phyloP scores from a whole-genome alignment of 2,329 filamentous ascomycete genomes.

The Aureobasidium leucospermi region DNA sequence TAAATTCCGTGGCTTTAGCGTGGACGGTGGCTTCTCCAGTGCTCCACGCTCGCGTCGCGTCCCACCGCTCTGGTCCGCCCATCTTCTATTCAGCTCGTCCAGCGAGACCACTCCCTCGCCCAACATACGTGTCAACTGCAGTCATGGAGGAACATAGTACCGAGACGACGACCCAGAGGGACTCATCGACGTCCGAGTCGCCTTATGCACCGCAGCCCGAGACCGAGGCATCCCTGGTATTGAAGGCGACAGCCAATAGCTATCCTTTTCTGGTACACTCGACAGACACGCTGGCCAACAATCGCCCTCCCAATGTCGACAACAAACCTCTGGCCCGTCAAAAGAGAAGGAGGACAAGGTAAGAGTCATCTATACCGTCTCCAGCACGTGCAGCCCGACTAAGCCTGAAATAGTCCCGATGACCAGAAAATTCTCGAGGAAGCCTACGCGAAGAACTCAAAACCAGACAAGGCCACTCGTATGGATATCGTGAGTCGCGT shows the following conservation, averaged over 20 bases:
- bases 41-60: neutral
- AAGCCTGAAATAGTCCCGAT: slow-evolving; percentile 54
- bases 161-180: neutral
- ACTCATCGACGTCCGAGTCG: neutral
- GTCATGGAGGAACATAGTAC: slow-evolving; percentile 4
- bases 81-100: neutral
- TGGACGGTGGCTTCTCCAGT: neutral
- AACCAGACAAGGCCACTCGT: slow-evolving; percentile 85
- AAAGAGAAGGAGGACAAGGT: slow-evolving; percentile 57
- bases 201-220: neutral
- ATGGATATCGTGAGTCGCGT: slow-evolving; percentile 78
- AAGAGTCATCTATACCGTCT: slow-evolving; percentile 18
- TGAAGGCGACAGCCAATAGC: slow-evolving; percentile 9
- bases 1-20: neutral
- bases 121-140: neutral
- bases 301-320: slow-evolving; percentile 50
- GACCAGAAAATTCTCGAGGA: slow-evolving; percentile 84
- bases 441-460: slow-evolving; percentile 76
- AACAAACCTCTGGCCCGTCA: slow-evolving; percentile 54
- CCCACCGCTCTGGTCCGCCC: no score
- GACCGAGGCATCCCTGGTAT: slow-evolving; percentile 5
- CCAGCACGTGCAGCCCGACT: neutral
- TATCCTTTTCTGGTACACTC: slow-evolving; percentile 56
- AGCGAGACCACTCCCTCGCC: neutral
- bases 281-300: slow-evolving; percentile 48